These are phyloP conservation scores for Phytophthora citrophthora DNA, from an alignment of 352 stramenopile genomes.

Conservation along the genomic window DNA sequence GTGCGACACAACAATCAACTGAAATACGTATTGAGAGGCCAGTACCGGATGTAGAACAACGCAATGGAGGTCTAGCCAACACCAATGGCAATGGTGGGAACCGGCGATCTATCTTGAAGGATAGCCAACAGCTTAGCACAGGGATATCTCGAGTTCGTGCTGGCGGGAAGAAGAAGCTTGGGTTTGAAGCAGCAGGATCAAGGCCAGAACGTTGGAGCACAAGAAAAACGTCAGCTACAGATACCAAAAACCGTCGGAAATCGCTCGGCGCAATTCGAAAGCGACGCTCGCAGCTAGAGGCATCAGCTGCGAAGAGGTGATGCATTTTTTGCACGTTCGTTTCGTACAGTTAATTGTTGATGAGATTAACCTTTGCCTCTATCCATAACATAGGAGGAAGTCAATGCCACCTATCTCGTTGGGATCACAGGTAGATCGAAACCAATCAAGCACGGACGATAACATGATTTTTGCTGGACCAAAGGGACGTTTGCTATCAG, in stretches of 20 bases:
- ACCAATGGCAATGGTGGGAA: background rate
- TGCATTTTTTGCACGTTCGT: background rate
- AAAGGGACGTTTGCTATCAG: constrained; percentile 49
- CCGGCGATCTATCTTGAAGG: constrained; percentile 25
- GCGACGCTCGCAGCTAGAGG: constrained; percentile 31
- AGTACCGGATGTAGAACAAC: background rate
- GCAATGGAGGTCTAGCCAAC: background rate
- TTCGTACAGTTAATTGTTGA: background rate
- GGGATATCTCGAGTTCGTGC: background rate
- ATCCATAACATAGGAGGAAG: constrained; percentile 24
- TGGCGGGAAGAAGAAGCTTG: constrained; percentile 29
- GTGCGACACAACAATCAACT: background rate
- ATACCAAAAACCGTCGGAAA: constrained; percentile 44
- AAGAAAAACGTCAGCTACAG: constrained; percentile 29
- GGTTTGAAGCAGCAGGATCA: constrained; percentile 55
- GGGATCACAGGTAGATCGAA: constrained; percentile 6
- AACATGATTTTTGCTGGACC: background rate
- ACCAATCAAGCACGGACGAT: constrained; percentile 12
- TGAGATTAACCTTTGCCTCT: background rate
- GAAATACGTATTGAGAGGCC: background rate
- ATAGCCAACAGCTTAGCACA: constrained; percentile 7
- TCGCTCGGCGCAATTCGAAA: constrained; percentile 43
- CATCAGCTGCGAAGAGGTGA: constrained; percentile 31
- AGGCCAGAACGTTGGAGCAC: constrained; percentile 56
- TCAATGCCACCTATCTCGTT: constrained; percentile 25